Evolutionary conservation across 768 basidiomycete species (phyloP).

Genomic region (Leccinum disarticulatum): DNA sequence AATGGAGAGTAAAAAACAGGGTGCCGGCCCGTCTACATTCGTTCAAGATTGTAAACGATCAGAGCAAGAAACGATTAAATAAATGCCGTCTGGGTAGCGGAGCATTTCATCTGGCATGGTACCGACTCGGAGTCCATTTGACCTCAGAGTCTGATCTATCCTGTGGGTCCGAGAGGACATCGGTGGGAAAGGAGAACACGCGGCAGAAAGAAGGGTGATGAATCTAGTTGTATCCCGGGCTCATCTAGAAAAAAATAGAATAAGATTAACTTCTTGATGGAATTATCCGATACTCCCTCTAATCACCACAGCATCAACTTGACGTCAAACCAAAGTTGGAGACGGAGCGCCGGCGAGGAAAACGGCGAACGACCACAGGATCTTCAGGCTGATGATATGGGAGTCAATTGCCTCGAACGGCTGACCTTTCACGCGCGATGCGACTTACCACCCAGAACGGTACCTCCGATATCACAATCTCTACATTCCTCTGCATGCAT

Average conservation of each 20-base stretch:
- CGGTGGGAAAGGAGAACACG: background rate
- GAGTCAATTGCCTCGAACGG: background rate
- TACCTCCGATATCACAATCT: slow-evolving; percentile 27
- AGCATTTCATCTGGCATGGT: too few relatives aligned
- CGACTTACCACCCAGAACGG: slow-evolving; percentile 40
- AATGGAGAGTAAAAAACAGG: background rate
- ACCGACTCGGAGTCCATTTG: too few relatives aligned
- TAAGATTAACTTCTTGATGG: background rate
- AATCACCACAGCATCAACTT: slow-evolving; percentile 8
- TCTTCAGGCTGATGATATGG: slow-evolving; percentile 35
- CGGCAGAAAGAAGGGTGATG: background rate
- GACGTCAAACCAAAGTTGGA: slow-evolving; percentile 39
- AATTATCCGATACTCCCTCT: background rate
- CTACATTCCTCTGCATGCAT: slow-evolving; percentile 33
- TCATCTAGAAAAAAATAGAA: background rate
- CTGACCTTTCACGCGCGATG: background rate
- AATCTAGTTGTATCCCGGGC: background rate
- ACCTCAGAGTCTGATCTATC: too few relatives aligned
- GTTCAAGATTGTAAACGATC: background rate
- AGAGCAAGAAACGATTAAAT: too few relatives aligned
- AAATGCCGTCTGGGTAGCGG: too few relatives aligned
- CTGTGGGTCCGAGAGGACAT: background rate
- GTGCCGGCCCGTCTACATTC: background rate
- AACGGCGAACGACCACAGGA: slow-evolving; percentile 31
- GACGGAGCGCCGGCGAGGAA: slow-evolving; percentile 38